phyloP scores from a whole-genome alignment of 352 stramenopile species.

The Hyaloperonospora brassicae region DNA sequence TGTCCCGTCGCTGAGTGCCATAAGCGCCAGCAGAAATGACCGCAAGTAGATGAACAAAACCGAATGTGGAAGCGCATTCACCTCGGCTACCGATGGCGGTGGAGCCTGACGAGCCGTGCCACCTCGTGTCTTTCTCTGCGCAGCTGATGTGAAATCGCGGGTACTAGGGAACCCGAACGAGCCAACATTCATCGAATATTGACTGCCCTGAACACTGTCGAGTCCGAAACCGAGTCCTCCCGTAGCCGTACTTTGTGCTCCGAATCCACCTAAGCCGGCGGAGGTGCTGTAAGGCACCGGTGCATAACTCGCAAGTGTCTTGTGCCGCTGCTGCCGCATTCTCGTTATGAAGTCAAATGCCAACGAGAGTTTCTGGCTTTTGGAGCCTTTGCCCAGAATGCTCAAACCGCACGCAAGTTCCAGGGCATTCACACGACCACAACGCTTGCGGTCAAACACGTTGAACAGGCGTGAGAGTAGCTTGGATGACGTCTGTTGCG shows the following conservation, averaged over 20 bases:
- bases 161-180: constrained; percentile 53
- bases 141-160: constrained; percentile 30
- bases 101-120: constrained; percentile 26
- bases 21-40: constrained; percentile 76
- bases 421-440: constrained; percentile 70
- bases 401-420: constrained; percentile 82
- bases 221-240: constrained; percentile 31
- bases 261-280: constrained; percentile 17
- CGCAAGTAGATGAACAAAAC: constrained; percentile 83
- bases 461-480: constrained; percentile 78
- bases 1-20: constrained; percentile 78
- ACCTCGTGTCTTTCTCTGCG: neutral
- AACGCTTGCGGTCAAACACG: constrained; percentile 78
- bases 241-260: constrained; percentile 14
- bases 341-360: constrained; percentile 85
- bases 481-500: constrained; percentile 80
- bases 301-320: constrained; percentile 62
- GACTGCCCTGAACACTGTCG: constrained; percentile 31
- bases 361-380: constrained; percentile 80
- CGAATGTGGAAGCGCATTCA: constrained; percentile 63
- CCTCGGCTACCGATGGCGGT: constrained; percentile 31
- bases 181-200: constrained; percentile 40
- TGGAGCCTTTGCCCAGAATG: constrained; percentile 77
- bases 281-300: constrained; percentile 26
- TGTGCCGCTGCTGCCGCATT: constrained; percentile 66